These are phyloP conservation scores for Acephala macrosclerotiorum DNA, from an alignment of 2,329 filamentous ascomycete species.

Conservation along the genomic window DNA sequence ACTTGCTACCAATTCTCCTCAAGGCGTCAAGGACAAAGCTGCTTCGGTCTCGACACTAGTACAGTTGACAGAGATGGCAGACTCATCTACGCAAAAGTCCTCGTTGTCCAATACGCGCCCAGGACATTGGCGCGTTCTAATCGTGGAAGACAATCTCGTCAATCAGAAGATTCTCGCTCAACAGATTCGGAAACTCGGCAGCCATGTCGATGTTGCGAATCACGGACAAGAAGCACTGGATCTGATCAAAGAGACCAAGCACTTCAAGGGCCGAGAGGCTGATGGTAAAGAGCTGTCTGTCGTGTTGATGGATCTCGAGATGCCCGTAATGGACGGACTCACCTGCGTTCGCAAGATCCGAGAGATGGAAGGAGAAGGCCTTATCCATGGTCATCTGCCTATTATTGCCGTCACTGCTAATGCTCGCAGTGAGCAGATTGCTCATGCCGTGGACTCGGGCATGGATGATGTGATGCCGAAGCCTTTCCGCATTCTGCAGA, in stretches of 20 bases:
- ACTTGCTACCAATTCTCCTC: conserved; percentile 24
- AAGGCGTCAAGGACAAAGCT: conserved; percentile 11
- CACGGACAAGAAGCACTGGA: conserved; percentile 75
- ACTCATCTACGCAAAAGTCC: conserved; percentile 3
- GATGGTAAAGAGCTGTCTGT: conserved; percentile 72
- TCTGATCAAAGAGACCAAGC: conserved; percentile 69
- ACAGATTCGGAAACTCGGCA: conserved; percentile 64
- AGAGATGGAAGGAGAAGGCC: conserved; percentile 65
- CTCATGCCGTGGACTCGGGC: conserved; percentile 72
- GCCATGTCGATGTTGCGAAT: conserved; percentile 67
- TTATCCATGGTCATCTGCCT: conserved; percentile 69
- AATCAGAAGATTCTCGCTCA: conserved; percentile 79
- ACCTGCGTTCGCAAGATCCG: conserved; percentile 75
- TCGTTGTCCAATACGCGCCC: conserved; percentile 7
- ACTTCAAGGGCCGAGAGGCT: conserved; percentile 85
- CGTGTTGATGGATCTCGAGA: conserved; percentile 81
- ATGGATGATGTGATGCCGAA: conserved; percentile 83
- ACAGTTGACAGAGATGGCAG: neutral
- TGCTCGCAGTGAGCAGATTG: conserved; percentile 75
- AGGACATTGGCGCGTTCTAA: conserved; percentile 75
- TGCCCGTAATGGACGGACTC: conserved; percentile 84
- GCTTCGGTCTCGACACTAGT: neutral
- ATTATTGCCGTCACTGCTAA: conserved; percentile 82
- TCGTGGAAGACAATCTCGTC: conserved; percentile 84
- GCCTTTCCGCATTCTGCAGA: conserved; percentile 73